Conservation (phyloP, 2,329 filamentous ascomycete genomes). For the Falciphora oryzae region DNA sequence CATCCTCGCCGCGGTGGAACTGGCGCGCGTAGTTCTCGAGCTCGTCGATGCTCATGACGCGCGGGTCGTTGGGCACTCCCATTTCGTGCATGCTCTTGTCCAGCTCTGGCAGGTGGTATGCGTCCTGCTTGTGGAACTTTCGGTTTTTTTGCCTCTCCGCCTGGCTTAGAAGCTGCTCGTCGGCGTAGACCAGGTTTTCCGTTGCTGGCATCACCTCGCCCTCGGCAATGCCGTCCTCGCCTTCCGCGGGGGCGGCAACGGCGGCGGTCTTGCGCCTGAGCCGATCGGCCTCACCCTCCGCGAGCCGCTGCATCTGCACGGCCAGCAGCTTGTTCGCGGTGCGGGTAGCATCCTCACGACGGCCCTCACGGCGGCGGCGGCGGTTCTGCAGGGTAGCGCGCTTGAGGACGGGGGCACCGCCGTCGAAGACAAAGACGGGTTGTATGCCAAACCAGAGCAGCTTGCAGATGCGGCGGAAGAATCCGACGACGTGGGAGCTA, state of each 20-base stretch:
- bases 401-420: constrained; percentile 86
- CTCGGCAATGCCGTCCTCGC: constrained; percentile 45
- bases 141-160: constrained; percentile 69
- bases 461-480: constrained; percentile 98
- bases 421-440: constrained; percentile 97
- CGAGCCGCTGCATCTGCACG: constrained; percentile 86
- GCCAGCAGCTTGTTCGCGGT: constrained; percentile 90
- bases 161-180: constrained; percentile 77
- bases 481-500: constrained; percentile 93
- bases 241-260: constrained; percentile 29
- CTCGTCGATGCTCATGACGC: constrained; percentile 94
- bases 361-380: constrained; percentile 75
- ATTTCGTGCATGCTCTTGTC: constrained; percentile 72
- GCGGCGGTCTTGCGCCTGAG: constrained; percentile 38
- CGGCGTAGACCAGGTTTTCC: constrained; percentile 76
- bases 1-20: constrained; percentile 87
- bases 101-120: constrained; percentile 89
- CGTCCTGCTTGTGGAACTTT: constrained; percentile 85
- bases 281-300: constrained; percentile 71
- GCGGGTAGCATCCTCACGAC: constrained; percentile 84
- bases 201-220: constrained; percentile 63
- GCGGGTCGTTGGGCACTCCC: constrained; percentile 84
- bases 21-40: constrained; percentile 90
- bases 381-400: constrained; percentile 79
- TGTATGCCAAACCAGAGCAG: constrained; percentile 93